phyloP scores from a whole-genome alignment of 805 yeast genomes.

The Pichia manshurica region DNA sequence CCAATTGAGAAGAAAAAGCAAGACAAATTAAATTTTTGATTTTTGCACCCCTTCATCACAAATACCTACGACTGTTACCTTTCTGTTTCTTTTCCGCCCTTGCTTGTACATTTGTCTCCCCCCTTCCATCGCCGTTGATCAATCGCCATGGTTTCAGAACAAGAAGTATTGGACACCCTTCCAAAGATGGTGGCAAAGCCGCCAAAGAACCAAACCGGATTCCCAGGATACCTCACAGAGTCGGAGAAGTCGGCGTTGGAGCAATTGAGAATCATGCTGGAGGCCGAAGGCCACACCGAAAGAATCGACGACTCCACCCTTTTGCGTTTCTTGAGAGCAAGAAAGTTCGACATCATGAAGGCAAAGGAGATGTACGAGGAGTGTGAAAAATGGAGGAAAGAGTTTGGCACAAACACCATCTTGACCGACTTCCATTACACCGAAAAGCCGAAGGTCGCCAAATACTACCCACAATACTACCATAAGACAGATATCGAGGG shows the following conservation, averaged over 20 bases:
- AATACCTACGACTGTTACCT: too few relatives aligned
- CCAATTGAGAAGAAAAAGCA: too few relatives aligned
- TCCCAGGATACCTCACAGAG: slow-evolving; percentile 71
- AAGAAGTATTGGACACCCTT: slow-evolving; percentile 24
- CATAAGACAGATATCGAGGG: slow-evolving; percentile 97
- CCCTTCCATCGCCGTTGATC: too few relatives aligned
- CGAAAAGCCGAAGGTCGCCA: slow-evolving; percentile 89
- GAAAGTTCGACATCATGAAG: slow-evolving; percentile 81
- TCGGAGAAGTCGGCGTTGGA: slow-evolving; percentile 58
- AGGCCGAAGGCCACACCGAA: slow-evolving; percentile 60
- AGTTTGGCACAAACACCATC: slow-evolving; percentile 81
- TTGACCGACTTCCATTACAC: slow-evolving; percentile 82
- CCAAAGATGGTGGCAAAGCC: slow-evolving; percentile 52
- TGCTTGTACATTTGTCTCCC: too few relatives aligned
- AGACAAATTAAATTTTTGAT: too few relatives aligned
- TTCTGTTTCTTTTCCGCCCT: too few relatives aligned
- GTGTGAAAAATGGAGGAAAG: slow-evolving; percentile 90
- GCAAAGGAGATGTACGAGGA: slow-evolving; percentile 77
- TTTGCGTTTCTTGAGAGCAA: slow-evolving; percentile 84
- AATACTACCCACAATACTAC: slow-evolving; percentile 91
- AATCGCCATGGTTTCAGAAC: slow-evolving; percentile 18
- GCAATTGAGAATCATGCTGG: slow-evolving; percentile 52
- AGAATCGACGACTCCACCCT: slow-evolving; percentile 84
- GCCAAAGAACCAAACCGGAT: slow-evolving; percentile 54
- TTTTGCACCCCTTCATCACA: too few relatives aligned